Evolutionary conservation across 306 rosid species (phyloP), one percentile per base, ranked within the genome.

Genomic region (Comarum palustre): DNA sequence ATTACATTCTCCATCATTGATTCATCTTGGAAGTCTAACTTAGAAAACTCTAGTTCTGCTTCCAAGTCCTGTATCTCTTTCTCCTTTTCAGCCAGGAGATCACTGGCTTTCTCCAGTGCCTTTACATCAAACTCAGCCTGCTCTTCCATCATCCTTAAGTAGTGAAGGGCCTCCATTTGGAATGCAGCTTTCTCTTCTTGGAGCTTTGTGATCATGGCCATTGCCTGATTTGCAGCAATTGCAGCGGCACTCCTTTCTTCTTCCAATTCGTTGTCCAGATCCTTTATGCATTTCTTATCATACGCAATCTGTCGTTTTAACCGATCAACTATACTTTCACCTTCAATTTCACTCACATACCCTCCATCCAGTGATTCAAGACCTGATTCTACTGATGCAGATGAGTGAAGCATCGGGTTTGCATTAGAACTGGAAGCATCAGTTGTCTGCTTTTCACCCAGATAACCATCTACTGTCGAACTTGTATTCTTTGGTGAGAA

Each of bases 191-290:
- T 94, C 85, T 94, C 98, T 83, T 89, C 96, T 69, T 94, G 98
- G 71, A 94, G 83, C 86, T 93, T 85, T 24, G 94, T 94, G 70
- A 94, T 94, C 98, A 94, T 91, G 79, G 97, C 89, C 98, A 94
- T 88, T 19, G 98, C 88, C 85, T 89, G 84, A 87, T 86, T 84
- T 73, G 89, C 87, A 38, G 98, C 97, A 66, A 89, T 77, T 70
- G 81, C 89, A 59, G 97, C 70, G 27, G 97, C 98, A 48, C 76
- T 94, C 77, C 97, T 83, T 83, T 94, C 98, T 88, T 81, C 97
- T 73, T 91, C 95, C 69, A 94, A 58, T 78, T 94, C 98, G 80
- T 70, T 86, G 7, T 81, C 77, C 79, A 94, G 81, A 55, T 71
- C 78, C 43, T 51, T 82, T 57, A 94, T 76, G 83, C 82, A 83